Evolutionary conservation across 805 yeast genomes (phyloP).

Genomic region (Pichia membranifaciens): DNA sequence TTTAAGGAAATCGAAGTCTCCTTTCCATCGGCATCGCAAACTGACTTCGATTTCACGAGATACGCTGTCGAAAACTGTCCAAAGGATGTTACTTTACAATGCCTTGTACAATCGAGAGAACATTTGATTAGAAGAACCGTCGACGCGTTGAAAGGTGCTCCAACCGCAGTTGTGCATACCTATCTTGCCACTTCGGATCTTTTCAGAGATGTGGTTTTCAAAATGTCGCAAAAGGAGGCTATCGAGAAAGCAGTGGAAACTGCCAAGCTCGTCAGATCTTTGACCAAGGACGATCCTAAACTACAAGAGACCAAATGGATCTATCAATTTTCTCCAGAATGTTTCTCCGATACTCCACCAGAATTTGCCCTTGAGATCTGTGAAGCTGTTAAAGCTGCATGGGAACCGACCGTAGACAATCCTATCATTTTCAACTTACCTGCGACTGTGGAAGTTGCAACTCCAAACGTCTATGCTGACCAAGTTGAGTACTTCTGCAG

Average conservation of each 20-base stretch:
- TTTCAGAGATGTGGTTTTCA: constrained; percentile 70
- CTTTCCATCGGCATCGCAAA: constrained; percentile 77
- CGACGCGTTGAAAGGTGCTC: constrained; percentile 67
- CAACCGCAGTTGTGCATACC: constrained; percentile 64
- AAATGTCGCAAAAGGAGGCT: constrained; percentile 65
- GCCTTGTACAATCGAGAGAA: constrained; percentile 71
- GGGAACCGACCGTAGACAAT: constrained; percentile 72
- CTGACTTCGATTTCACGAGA: constrained; percentile 76
- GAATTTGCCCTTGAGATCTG: constrained; percentile 72
- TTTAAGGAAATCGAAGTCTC: constrained; percentile 78
- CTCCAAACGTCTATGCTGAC: constrained; percentile 74
- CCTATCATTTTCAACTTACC: constrained; percentile 77
- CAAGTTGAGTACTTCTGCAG: constrained; percentile 71
- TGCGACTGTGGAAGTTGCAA: constrained; percentile 73
- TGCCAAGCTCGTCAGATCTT: constrained; percentile 57
- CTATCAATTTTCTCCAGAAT: constrained; percentile 73
- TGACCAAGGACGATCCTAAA: constrained; percentile 69
- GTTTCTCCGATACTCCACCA: constrained; percentile 68
- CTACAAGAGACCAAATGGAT: constrained; percentile 62
- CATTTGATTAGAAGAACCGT: constrained; percentile 68
- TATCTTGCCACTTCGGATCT: constrained; percentile 72
- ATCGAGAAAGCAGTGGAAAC: constrained; percentile 64
- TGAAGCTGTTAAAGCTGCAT: constrained; percentile 71
- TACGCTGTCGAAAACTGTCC: constrained; percentile 77
- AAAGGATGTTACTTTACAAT: constrained; percentile 68